Evolutionary conservation across 495 filamentous ascomycete species (phyloP).

Genomic region (Filosporella fistucella): DNA sequence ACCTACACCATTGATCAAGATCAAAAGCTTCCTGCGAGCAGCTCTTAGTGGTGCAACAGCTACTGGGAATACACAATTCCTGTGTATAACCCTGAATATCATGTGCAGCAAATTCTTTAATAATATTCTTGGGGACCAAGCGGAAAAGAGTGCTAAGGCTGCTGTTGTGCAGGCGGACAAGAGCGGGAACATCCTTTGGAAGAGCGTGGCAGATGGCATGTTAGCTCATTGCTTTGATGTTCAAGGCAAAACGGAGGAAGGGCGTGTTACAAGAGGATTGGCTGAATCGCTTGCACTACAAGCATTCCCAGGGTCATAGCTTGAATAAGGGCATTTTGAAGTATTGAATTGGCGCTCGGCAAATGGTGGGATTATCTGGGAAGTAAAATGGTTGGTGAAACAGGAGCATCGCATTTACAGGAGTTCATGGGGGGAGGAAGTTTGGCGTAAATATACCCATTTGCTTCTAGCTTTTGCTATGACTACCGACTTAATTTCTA

Average conservation of each 20-base stretch:
- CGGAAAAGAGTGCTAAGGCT: slow-evolving; percentile 80
- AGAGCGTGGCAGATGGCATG: slow-evolving; percentile 77
- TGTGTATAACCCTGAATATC: slow-evolving; percentile 75
- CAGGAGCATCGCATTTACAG: slow-evolving; percentile 4
- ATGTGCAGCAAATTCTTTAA: slow-evolving; percentile 85
- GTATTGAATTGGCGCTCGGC: slow-evolving; percentile 1
- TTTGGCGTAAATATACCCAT: slow-evolving; percentile 21
- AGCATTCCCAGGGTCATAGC: no score
- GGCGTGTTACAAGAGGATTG: slow-evolving; percentile 25
- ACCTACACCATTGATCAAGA: slow-evolving; percentile 54
- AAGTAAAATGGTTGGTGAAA: background rate
- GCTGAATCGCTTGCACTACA: slow-evolving; percentile 14
- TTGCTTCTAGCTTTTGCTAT: slow-evolving; percentile 16
- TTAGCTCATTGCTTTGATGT: slow-evolving; percentile 69
- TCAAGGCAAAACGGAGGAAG: slow-evolving; percentile 64
- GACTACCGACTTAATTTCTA: no score
- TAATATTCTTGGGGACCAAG: slow-evolving; percentile 82
- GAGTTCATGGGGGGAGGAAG: slow-evolving; percentile 7
- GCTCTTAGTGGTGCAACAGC: slow-evolving; percentile 43
- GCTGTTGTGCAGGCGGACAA: slow-evolving; percentile 69
- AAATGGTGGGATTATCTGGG: background rate
- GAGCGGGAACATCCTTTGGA: slow-evolving; percentile 77
- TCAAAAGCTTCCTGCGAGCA: slow-evolving; percentile 71
- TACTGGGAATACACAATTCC: slow-evolving; percentile 60
- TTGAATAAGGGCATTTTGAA: background rate